phyloP scores from a whole-genome alignment of 306 rosid genomes.

The Pyrus bretschneideri region DNA sequence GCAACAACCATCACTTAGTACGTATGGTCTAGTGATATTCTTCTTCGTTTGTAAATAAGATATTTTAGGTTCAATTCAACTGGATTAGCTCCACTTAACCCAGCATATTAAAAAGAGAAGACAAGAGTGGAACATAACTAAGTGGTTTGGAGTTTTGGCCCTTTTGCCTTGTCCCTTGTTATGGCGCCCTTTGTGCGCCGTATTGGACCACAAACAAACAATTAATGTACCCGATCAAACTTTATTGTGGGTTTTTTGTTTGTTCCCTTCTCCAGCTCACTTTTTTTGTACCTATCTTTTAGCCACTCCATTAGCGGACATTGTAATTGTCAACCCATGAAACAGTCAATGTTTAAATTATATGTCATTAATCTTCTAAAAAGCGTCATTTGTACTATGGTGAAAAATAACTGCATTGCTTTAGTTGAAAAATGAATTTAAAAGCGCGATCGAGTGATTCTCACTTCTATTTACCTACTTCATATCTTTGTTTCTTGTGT shows the following conservation, averaged over 20 bases:
- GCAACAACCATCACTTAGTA: too few relatives aligned
- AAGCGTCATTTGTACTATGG: background rate
- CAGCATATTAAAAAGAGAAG: background rate
- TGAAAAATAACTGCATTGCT: background rate
- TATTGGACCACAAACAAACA: constrained; percentile 15
- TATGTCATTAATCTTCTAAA: background rate
- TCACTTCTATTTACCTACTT: too few relatives aligned
- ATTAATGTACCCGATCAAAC: background rate
- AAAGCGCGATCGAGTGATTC: too few relatives aligned
- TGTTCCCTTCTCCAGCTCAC: background rate
- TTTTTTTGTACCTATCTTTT: background rate
- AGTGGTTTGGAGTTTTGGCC: background rate
- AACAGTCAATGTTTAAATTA: background rate
- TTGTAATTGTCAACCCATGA: background rate
- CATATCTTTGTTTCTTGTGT: too few relatives aligned
- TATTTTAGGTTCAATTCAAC: background rate
- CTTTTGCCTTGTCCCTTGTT: background rate
- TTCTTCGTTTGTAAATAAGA: too few relatives aligned
- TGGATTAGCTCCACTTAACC: background rate
- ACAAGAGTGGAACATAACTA: background rate
- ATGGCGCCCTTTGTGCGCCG: background rate
- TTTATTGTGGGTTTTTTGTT: background rate
- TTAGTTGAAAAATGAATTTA: too few relatives aligned
- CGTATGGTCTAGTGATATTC: too few relatives aligned
- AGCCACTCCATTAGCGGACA: background rate